phyloP scores from a whole-genome alignment of 2,329 filamentous ascomycete species.

The Fusarium circinatum region DNA sequence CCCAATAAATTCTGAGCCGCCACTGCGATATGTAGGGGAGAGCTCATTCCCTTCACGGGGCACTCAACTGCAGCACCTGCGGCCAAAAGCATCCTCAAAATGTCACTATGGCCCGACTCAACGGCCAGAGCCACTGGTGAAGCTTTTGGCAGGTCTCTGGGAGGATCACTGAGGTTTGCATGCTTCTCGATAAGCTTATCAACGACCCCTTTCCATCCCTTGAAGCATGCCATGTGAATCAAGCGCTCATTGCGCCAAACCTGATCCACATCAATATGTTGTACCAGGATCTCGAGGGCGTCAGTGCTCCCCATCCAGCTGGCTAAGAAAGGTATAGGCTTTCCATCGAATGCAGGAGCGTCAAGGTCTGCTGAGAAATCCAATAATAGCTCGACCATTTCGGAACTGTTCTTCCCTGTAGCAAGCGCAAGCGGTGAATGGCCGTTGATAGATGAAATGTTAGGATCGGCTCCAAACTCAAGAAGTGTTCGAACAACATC shows the following conservation, averaged over 20 bases:
- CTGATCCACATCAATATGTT: constrained; percentile 23
- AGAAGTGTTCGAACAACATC: constrained; percentile 24
- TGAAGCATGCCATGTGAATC: constrained; percentile 28
- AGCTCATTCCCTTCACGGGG: constrained; percentile 1
- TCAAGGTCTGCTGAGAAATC: constrained; percentile 17
- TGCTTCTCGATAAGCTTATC: constrained; percentile 25
- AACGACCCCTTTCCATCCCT: constrained; percentile 20
- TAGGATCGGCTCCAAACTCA: constrained; percentile 23
- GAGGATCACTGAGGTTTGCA: constrained; percentile 25
- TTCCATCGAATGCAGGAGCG: constrained; percentile 11
- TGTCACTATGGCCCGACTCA: constrained; percentile 4
- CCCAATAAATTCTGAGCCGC: constrained; percentile 8
- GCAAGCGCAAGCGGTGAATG: constrained; percentile 22
- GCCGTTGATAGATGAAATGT: constrained; percentile 15
- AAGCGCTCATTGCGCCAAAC: constrained; percentile 16
- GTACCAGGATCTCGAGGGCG: constrained; percentile 22
- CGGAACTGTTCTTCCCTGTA: constrained; percentile 14
- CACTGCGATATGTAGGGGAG: constrained; percentile 24
- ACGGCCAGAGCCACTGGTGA: constrained; percentile 29
- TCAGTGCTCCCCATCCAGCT: constrained; percentile 9
- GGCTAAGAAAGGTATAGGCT: constrained; percentile 25
- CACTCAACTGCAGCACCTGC: constrained; percentile 26
- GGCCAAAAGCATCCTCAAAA: constrained; percentile 16
- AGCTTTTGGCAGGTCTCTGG: constrained; percentile 17
- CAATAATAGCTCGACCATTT: constrained; percentile 23